phyloP scores from a whole-genome alignment of 352 stramenopile genomes.

The Phytophthora ramorum region DNA sequence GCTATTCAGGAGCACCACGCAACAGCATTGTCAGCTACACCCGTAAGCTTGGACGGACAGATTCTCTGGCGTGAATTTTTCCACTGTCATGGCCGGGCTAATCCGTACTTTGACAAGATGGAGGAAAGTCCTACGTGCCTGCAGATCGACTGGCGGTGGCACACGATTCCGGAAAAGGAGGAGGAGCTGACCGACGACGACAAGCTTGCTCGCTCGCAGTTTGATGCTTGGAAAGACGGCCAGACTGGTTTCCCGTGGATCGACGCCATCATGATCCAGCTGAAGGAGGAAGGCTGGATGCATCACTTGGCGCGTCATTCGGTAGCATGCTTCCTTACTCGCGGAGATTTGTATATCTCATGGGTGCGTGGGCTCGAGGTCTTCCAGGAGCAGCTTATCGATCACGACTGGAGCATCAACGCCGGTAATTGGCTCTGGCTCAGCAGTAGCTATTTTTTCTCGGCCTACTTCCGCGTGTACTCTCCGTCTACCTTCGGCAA shows the following conservation, averaged over 20 bases:
- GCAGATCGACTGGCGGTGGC: constrained; percentile 86
- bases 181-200: constrained; percentile 83
- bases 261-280: constrained; percentile 97
- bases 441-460: constrained; percentile 95
- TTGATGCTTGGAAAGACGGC: constrained; percentile 95
- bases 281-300: constrained; percentile 91
- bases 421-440: constrained; percentile 99
- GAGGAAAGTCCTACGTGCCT: constrained; percentile 93
- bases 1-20: constrained; percentile 78
- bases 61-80: constrained; percentile 97
- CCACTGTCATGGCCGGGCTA: constrained; percentile 81
- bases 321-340: constrained; percentile 98
- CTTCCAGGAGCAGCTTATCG: constrained; percentile 94
- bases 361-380: constrained; percentile 94
- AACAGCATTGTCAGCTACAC: constrained; percentile 79
- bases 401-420: constrained; percentile 98
- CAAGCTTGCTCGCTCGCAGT: constrained; percentile 77
- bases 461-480: constrained; percentile 98
- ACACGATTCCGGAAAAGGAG: constrained; percentile 82
- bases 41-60: constrained; percentile 94
- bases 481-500: constrained; percentile 94
- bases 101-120: constrained; percentile 95
- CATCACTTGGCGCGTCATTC: constrained; percentile 93
- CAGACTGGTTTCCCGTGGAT: constrained; percentile 98
- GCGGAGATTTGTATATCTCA: constrained; percentile 96